These are phyloP conservation scores for Aquilaria sinensis DNA, from an alignment of 345 rosid genomes.

Conservation along the genomic window DNA sequence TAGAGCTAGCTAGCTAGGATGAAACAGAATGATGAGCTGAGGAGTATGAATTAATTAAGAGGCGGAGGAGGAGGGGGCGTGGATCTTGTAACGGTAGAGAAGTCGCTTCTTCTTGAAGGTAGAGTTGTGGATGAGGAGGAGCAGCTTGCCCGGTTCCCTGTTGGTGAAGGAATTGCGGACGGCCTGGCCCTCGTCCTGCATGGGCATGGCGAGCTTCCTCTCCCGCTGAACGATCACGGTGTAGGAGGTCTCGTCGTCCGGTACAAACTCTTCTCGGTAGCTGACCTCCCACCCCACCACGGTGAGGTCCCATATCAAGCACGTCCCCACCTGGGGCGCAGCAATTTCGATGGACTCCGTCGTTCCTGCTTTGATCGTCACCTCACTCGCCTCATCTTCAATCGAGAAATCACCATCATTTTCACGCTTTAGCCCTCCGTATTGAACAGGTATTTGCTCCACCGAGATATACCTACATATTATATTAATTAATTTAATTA, in stretches of 20 bases:
- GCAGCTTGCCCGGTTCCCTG: constrained; percentile 38
- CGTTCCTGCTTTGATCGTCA: constrained; percentile 26
- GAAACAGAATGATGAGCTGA: too few relatives aligned
- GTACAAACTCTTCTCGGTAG: constrained; percentile 45
- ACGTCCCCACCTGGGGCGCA: constrained; percentile 24
- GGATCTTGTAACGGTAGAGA: constrained; percentile 42
- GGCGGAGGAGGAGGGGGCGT: constrained; percentile 10
- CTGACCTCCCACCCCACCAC: constrained; percentile 49
- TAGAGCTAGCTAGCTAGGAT: too few relatives aligned
- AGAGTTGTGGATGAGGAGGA: constrained; percentile 34
- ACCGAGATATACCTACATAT: constrained; percentile 35
- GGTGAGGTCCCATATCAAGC: constrained; percentile 38
- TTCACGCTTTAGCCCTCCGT: constrained; percentile 44
- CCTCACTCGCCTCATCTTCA: constrained; percentile 28
- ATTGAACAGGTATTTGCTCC: constrained; percentile 39
- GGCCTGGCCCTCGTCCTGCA: constrained; percentile 25
- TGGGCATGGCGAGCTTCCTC: constrained; percentile 10
- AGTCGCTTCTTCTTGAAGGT: constrained; percentile 44
- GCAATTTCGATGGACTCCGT: constrained; percentile 36
- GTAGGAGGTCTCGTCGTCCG: constrained; percentile 29
- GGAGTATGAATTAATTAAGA: too few relatives aligned
- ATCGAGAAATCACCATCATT: constrained; percentile 33
- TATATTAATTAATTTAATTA: too few relatives aligned
- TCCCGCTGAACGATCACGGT: constrained; percentile 40
- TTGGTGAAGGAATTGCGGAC: constrained; percentile 29